Evolutionary conservation across 2,329 filamentous ascomycete species (phyloP), one percentile per base, ranked within the genome.

Genomic region (Paramyrothecium roridum): DNA sequence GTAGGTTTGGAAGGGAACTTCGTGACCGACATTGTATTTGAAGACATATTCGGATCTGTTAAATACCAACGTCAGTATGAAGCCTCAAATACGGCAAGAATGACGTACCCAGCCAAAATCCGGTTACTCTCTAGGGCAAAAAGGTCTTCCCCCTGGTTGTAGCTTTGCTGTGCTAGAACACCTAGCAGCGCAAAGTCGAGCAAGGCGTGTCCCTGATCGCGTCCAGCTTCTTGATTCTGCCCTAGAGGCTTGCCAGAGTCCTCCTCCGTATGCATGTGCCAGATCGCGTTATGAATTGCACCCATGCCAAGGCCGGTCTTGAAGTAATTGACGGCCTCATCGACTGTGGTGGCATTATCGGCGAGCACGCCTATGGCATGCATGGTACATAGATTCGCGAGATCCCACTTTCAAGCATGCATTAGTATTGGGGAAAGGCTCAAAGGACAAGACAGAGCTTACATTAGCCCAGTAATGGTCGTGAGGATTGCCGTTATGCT

Each of bases 151-250:
- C 73, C 75, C 57, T 78, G 76, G 54, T 75, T 78, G 53, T 71
- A 73, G 1, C 70, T 69, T 59, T 73, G 70, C 61, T 77, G 74
- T 2, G 70, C 73, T 48, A 79, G 60, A 2, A 70, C 67, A 2
- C 73, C 76, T 2, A 76, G 56, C 7, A 78, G 61, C 0, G 67
- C 65, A 20, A 76, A 68, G 56, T 73, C 71, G 3, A 79, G 63
- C 13, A 67, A 69, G 1, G 74, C 60, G 56, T 80, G 76, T 7
- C 75, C 77, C 57, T 79, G 77, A 55, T 79, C 77, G 0, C 76
- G 64, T 13, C 56, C 53, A 19, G 50, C 48, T 13, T 57, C 56
- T 43, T 57, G 56, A 12, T 40, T 40, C 26, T 55, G 17, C 50
- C 54, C 54, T 2, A 79, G 57, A 1, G 55, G 52, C 57, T 71